Conservation (phyloP, 768 basidiomycete species). For the Dioszegia aurantiaca region DNA sequence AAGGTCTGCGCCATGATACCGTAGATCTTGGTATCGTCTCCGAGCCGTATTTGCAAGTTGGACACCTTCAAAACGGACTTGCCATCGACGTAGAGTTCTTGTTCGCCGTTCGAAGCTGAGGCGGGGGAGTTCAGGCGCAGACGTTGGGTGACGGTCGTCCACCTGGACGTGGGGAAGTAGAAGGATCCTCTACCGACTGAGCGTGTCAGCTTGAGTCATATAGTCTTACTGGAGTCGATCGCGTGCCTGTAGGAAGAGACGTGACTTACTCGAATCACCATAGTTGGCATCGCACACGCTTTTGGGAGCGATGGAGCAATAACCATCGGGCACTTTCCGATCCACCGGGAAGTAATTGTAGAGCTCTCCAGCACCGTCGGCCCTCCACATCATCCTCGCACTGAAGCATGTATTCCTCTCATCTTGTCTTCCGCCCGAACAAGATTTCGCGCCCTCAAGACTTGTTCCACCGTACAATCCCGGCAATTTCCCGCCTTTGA, state of each 20-base stretch:
- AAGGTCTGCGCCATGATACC: conserved; percentile 68
- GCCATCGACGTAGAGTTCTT: conserved; percentile 67
- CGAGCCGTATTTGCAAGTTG: conserved; percentile 61
- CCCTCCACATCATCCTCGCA: conserved; percentile 69
- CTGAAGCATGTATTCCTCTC: conserved; percentile 63
- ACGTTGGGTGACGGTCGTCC: conserved; percentile 69
- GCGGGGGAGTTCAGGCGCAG: conserved; percentile 72
- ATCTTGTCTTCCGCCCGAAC: conserved; percentile 65
- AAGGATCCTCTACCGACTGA: conserved; percentile 66
- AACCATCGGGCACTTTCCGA: conserved; percentile 56
- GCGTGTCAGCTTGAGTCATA: background rate
- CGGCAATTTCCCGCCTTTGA: conserved; percentile 69
- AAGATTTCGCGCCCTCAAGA: conserved; percentile 57
- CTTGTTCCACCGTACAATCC: conserved; percentile 63
- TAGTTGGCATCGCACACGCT: conserved; percentile 62
- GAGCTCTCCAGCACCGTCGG: conserved; percentile 62
- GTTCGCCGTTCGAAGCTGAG: conserved; percentile 64
- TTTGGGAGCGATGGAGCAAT: conserved; percentile 56
- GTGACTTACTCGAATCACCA: conserved; percentile 47
- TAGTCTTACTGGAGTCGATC: background rate
- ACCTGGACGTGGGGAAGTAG: conserved; percentile 62
- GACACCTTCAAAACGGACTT: conserved; percentile 62
- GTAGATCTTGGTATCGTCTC: conserved; percentile 58
- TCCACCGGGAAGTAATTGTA: conserved; percentile 66
- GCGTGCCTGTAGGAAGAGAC: background rate